Base-by-base conservation (phyloP, 441 rosid genomes). In the Populus hybrid region DNA sequence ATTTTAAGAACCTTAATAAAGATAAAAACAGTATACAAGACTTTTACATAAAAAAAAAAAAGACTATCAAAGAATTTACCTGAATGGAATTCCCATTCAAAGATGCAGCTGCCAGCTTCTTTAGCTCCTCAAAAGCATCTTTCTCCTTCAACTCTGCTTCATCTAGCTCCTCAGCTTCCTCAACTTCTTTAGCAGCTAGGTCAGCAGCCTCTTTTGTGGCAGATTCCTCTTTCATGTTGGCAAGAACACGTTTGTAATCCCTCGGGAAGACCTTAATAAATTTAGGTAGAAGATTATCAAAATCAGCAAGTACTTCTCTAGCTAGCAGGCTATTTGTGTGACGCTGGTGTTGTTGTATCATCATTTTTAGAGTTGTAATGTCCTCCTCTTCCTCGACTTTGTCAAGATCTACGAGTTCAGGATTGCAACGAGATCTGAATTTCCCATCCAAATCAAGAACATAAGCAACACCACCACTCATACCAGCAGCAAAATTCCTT, bases 391-490 rank as follows among this genome's bases (percentile, higher is more conserved):
- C 98, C 82, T 95, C 99, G 64, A 97, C 97, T 81, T 85, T 90
- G 79, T 97, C 99, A 75, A 97, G 97, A 90, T 97, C 99, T 66
- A 97, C 99, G 50, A 95, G 88, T 83, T 95, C 99, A 65, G 72
- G 83, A 76, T 97, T 97, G 90, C 99, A 97, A 63, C 99, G 89
- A 11, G 98, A 88, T 31, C 82, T 87, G 77, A 97, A 97, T 77
- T 84, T 94, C 18, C 94, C 95, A 77, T 95, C 99, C 50, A 83
- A 82, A 79, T 97, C 99, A 64, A 97, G 88, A 81, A 97, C 97
- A 84, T 94, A 97, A 72, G 99, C 99, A 75, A 94, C 68, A 79
- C 99, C 99, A 38, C 99, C 99, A 84, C 99, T 97, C 99, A 97
- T 97, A 76, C 99, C 99, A 10, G 99, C 99, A 78, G 99, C 99